Evolutionary conservation across 2,329 filamentous ascomycete species (phyloP), one percentile per base, ranked within the genome.

Genomic region (Aspergillus costaricaensis): DNA sequence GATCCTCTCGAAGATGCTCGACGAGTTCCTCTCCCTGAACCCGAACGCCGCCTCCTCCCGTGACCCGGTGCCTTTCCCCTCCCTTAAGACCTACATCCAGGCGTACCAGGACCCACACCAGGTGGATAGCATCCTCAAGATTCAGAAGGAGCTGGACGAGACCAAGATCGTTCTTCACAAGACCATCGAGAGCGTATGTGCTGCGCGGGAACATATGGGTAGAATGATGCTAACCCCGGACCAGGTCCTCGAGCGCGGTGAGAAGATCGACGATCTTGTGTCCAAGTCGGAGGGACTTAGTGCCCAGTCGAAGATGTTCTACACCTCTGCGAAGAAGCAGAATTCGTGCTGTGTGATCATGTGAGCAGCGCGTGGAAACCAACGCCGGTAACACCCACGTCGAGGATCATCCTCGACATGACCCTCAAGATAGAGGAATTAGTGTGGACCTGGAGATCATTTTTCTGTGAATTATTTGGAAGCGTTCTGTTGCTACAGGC

Each of bases 131-230:
- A 96, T 98, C 74, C 86, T 92, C 83, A 93, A 92, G 84, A 97
- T 99, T 71, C 94, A 98, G 79, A 90, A 92, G 80, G 92, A 99
- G 81, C 84, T 99, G 63, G 93, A 98, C 73, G 93, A 97, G 83
- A 98, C 94, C 62, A 98, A 97, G 85, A 93, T 96, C 73, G 89
- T 96, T 61, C 83, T 99, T 70, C 92, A 98, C 81, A 96, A 98
- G 86, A 97, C 95, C 48, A 97, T 96, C 70, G 90, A 96, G 81
- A 67, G 61, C 30, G 63, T 65, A n/a, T 41, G 59, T 47, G 27
- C 38, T 17, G 15, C 17, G n/a, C 12, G 14, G 17, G 12, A 4
- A 41, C 21, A 2, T 23, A 8, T 12, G n/a, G 23, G 15, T 25
- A 5, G 36, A 30, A 4, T 14, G 14, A 30, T 12, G 50, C 51